A percentile compares a stretch with the other conserved stretches of the same genome.
Conservation (phyloP, 805 yeast genomes). For the Kazachstania viticola region DNA sequence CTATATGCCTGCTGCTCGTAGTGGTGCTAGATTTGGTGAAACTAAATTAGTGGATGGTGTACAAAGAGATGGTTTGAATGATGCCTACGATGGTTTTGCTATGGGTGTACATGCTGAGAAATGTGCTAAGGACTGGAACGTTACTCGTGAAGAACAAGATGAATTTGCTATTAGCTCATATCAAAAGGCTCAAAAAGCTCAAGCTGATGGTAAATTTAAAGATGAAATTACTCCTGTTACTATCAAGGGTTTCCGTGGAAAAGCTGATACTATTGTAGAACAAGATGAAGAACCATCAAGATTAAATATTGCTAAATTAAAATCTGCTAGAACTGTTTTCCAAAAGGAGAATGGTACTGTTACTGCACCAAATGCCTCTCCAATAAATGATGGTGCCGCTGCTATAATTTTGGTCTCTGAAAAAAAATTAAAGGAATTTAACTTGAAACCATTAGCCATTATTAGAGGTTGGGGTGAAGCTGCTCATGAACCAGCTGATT, state of each 20-base stretch:
- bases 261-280: conserved; percentile 63
- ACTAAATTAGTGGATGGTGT: conserved; percentile 72
- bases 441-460: conserved; percentile 79
- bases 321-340: conserved; percentile 87
- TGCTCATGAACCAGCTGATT: conserved; percentile 87
- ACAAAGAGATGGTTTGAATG: conserved; percentile 84
- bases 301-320: conserved; percentile 65
- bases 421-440: conserved; percentile 71
- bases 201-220: conserved; percentile 67
- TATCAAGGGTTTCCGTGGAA: conserved; percentile 82
- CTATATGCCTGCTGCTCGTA: conserved; percentile 75
- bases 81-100: conserved; percentile 76
- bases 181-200: conserved; percentile 76
- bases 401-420: conserved; percentile 85
- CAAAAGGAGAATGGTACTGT: conserved; percentile 89
- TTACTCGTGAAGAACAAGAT: conserved; percentile 83
- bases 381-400: conserved; percentile 96
- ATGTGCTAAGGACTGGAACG: conserved; percentile 71
- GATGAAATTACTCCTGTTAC: conserved; percentile 80
- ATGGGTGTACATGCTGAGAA: conserved; percentile 98
- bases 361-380: conserved; percentile 95
- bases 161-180: conserved; percentile 77
- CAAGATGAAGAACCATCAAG: conserved; percentile 78
- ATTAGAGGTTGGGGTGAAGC: conserved; percentile 97
- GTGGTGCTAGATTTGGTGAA: conserved; percentile 87